A percentile compares a stretch with the other conserved stretches of the same genome.
phyloP scores from a whole-genome alignment of 805 yeast species.

The Yarrowia alimentaria region DNA sequence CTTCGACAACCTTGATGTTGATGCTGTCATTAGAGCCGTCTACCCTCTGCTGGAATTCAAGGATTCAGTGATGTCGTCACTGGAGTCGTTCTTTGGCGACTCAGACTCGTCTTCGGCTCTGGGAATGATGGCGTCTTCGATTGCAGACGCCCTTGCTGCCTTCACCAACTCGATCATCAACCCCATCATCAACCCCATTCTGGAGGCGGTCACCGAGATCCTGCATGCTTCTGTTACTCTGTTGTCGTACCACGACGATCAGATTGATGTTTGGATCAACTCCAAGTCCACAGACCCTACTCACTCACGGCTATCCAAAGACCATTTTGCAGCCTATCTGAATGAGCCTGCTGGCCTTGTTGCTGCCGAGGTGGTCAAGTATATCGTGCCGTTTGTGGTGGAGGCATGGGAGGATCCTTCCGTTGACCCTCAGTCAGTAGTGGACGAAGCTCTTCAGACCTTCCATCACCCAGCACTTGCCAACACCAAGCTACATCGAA shows the following conservation, averaged over 20 bases:
- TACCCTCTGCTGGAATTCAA: constrained; percentile 28
- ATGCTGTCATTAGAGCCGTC: constrained; percentile 15
- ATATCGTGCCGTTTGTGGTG: constrained; percentile 31
- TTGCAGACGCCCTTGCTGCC: constrained; percentile 31
- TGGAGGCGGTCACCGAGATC: constrained; percentile 29
- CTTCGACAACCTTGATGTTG: constrained; percentile 10
- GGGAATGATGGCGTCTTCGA: constrained; percentile 30
- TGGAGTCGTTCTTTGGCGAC: constrained; percentile 29
- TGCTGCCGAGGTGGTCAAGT: constrained; percentile 30
- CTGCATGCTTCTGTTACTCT: constrained; percentile 31
- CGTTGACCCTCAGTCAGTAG: constrained; percentile 29
- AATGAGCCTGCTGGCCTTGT: constrained; percentile 34
- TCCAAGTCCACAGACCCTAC: constrained; percentile 32
- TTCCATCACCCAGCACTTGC: constrained; percentile 34
- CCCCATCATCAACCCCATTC: constrained; percentile 32
- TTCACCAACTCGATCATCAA: constrained; percentile 34
- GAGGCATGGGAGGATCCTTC: constrained; percentile 33
- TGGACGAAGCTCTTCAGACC: constrained; percentile 30
- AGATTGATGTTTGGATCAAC: constrained; percentile 34
- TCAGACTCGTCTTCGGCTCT: constrained; percentile 31
- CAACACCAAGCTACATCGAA: constrained; percentile 29
- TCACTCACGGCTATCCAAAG: constrained; percentile 34
- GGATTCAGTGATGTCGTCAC: constrained; percentile 27
- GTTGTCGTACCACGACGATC: constrained; percentile 32
- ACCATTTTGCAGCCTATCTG: constrained; percentile 33